These are phyloP conservation scores for Aspergillus arachidicola DNA, from an alignment of 2,329 filamentous ascomycete genomes.

Conservation along the genomic window DNA sequence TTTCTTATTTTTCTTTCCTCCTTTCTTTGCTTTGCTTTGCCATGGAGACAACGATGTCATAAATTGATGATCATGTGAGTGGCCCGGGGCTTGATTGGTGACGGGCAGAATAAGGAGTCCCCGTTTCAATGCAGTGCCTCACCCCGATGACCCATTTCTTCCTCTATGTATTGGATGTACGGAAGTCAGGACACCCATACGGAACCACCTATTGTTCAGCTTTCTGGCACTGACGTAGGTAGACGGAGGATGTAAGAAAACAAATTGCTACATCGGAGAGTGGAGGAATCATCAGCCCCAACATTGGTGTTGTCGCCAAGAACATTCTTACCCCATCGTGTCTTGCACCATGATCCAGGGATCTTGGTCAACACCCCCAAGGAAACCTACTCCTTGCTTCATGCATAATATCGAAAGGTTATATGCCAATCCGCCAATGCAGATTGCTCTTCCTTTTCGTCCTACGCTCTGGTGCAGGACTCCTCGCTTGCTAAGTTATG, in stretches of 20 bases:
- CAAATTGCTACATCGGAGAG: background rate
- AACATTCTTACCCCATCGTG: background rate
- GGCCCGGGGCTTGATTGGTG: background rate
- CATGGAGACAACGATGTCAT: background rate
- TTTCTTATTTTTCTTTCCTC: background rate
- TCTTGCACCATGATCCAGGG: background rate
- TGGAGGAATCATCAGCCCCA: background rate
- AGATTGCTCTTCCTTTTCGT: background rate
- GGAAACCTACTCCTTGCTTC: slow-evolving; percentile 8
- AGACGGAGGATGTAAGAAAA: background rate
- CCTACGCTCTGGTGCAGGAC: background rate
- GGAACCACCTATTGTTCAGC: background rate
- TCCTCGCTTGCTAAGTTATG: slow-evolving; percentile 6
- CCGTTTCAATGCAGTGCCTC: background rate
- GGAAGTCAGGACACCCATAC: background rate
- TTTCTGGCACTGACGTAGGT: background rate
- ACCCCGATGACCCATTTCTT: too few relatives aligned
- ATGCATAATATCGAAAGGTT: slow-evolving; percentile 6
- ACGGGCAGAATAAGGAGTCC: background rate
- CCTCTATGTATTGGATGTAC: background rate
- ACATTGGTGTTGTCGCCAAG: background rate
- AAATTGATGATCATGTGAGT: background rate
- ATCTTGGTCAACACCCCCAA: background rate
- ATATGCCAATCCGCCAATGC: background rate
- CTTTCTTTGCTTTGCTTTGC: background rate